Evolutionary conservation across 1,284 basidiomycete species (phyloP).

Genomic region (Ustilago crameri): DNA sequence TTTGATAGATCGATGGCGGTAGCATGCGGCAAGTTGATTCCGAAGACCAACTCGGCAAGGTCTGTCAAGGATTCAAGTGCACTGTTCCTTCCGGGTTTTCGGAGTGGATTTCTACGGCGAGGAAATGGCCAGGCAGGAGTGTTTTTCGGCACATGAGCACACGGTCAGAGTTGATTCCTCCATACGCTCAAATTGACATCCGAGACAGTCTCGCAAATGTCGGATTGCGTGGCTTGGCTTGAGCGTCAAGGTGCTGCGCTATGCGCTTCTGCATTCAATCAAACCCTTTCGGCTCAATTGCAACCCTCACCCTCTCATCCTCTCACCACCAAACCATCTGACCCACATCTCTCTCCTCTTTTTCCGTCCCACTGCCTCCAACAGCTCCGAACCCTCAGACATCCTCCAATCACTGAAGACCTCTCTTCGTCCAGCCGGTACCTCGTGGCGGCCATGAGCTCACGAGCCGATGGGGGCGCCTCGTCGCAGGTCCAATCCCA

Average conservation of each 20-base stretch:
- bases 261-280: not conserved
- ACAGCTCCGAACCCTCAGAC: not conserved
- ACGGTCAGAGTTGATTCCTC: constrained; percentile 3
- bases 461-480: constrained; percentile 8
- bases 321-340: constrained; percentile 1
- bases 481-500: constrained; percentile 12
- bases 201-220: not conserved
- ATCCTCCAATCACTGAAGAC: not conserved
- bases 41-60: too few relatives aligned
- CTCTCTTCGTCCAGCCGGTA: not conserved
- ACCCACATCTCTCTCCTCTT: not conserved
- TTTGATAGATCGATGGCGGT: too few relatives aligned
- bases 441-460: constrained; percentile 1
- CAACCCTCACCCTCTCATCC: not conserved
- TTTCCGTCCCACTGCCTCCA: not conserved
- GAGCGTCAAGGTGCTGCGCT: not conserved
- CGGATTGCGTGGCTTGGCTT: constrained; percentile 3
- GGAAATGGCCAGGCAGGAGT: too few relatives aligned
- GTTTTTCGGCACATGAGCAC: not conserved
- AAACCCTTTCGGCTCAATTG: not conserved
- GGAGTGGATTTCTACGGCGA: too few relatives aligned
- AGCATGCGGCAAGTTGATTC: too few relatives aligned
- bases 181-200: constrained; percentile 3
- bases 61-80: too few relatives aligned
- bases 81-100: too few relatives aligned